phyloP scores from a whole-genome alignment of 2,329 filamentous ascomycete genomes.

The Cordyceps pruinosa region DNA sequence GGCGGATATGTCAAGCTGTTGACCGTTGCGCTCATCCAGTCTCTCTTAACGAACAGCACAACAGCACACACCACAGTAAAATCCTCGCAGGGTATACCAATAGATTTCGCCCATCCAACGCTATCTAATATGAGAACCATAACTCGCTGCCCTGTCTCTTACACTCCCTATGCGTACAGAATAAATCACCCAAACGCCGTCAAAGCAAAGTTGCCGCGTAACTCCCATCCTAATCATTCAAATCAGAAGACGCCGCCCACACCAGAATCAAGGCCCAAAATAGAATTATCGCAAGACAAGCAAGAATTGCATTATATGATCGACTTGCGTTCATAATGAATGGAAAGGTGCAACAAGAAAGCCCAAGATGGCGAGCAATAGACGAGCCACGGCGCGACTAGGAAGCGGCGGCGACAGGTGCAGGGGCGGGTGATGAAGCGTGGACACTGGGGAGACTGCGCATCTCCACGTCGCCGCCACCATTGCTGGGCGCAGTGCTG shows the following conservation, averaged over 20 bases:
- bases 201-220: neutral
- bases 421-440: conserved; percentile 42
- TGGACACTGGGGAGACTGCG: conserved; percentile 43
- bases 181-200: neutral
- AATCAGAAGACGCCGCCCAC: neutral
- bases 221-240: neutral
- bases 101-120: conserved; percentile 7
- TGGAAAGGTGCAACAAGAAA: neutral
- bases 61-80: neutral
- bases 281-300: neutral
- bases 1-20: too few relatives aligned
- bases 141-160: conserved; percentile 6
- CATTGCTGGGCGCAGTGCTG: conserved; percentile 40
- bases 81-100: neutral
- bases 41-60: too few relatives aligned
- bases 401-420: conserved; percentile 41
- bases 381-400: conserved; percentile 13
- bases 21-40: too few relatives aligned
- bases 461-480: conserved; percentile 45
- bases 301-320: neutral
- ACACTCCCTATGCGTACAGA: conserved; percentile 4
- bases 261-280: neutral
- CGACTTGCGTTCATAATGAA: neutral
- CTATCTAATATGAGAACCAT: conserved; percentile 1
- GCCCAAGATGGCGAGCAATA: neutral